Evolutionary conservation across 345 rosid genomes (phyloP).

Genomic region (Corymbia maculata): DNA sequence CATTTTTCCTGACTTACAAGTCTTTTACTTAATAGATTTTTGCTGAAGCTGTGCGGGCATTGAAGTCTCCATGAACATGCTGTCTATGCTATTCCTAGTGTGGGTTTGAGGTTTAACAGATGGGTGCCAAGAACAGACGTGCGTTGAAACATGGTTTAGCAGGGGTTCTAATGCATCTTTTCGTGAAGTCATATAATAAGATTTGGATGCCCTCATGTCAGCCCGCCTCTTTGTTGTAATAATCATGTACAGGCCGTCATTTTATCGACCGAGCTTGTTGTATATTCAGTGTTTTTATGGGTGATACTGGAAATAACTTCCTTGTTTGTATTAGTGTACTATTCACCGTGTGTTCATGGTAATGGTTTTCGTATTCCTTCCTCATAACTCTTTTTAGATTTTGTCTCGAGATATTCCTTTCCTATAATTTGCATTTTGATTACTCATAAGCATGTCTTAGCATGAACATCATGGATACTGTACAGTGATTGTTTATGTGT

Average conservation of each 20-base stretch:
- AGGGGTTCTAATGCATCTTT: neutral
- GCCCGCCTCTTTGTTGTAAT: neutral
- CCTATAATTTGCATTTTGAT: neutral
- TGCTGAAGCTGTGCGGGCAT: conserved; percentile 31
- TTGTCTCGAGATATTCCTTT: neutral
- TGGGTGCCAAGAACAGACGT: neutral
- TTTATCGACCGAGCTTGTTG: neutral
- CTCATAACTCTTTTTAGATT: neutral
- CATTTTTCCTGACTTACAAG: neutral
- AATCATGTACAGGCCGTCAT: neutral
- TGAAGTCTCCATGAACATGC: conserved; percentile 16
- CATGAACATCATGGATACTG: neutral
- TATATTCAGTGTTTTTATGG: neutral
- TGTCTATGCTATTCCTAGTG: neutral
- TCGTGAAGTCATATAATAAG: neutral
- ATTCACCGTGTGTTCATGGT: neutral
- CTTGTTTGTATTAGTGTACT: neutral
- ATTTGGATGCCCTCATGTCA: neutral
- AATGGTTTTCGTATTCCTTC: neutral
- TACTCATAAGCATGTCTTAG: neutral
- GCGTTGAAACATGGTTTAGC: neutral
- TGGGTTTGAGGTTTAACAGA: neutral
- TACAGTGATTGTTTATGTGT: neutral
- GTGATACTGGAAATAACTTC: neutral
- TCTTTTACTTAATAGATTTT: conserved; percentile 17